Base-by-base conservation (phyloP, 305 asterid genomes). In the Fraxinus latifolia region DNA sequence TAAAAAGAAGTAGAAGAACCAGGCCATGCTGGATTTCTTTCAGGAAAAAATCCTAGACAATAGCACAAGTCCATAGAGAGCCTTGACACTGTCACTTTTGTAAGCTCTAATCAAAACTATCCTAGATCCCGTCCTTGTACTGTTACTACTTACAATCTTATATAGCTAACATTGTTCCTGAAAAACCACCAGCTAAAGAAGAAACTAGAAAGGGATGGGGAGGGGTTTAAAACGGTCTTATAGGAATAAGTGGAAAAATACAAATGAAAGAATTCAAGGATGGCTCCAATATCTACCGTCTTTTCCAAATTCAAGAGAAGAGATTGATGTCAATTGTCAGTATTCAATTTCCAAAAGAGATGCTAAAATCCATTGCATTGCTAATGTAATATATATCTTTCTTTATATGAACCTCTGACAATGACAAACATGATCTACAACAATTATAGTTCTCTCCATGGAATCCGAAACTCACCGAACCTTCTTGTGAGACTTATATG, bases 401-500 rank as follows among this genome's bases (percentile, higher is more conserved):
- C 85, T 84, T 80, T 87, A 85, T 90, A 87, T 47, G 82, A 80
- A 78, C 82, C 42, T 84, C 79, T 85, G 85, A 85, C 58, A 73
- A 79, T 71, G 72, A 39, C 78, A 77, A 87, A 81, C 86, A 81
- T 78, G 79, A 32, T 85, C 87, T 83, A 84, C 85, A 78, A 82
- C 78, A 77, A 44, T 74, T 76, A 71, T 32, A 74, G 81, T 82
- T 70, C 79, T 65, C 42, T 32, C 75, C 83, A 70, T 8, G 21
- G 17, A 78, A 78, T 78, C 60, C 23, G 21, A 79, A 80, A 86
- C 90, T 95, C 97, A 94, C 88, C 92, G 89, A 62, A 84, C 93
- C 91, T 85, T 94, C 94, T 83, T 95, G 83, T 77, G 91, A 53
- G 94, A 80, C 89, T 93, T 95, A 32, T 82, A 87, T 1, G 94